Base-by-base conservation (phyloP, 2,329 filamentous ascomycete species). In the Colletotrichum chlorophyti region DNA sequence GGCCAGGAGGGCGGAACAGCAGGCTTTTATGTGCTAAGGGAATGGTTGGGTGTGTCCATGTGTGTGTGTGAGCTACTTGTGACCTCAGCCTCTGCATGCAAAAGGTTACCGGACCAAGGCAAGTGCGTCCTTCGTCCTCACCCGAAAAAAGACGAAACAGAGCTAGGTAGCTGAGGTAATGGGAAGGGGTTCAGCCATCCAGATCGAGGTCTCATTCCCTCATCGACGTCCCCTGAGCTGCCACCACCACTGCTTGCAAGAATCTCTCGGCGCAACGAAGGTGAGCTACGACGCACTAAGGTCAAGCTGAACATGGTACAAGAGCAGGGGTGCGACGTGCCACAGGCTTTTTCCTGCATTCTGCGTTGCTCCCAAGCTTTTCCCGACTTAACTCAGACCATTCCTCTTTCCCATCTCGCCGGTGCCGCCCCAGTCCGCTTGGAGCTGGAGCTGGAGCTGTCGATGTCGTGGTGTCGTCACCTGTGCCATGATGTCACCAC, bases 401-500 rank as follows among this genome's bases (percentile, higher is more conserved):
- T 51, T 45, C 46, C 47, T 19, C 46, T 49, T 49, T 49, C 46
- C 15, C 23, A 27, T 34, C 17, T 27, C 17, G 19, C 21, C 34
- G n/a, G n/a, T n/a, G n/a, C n/a, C n/a, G n/a, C n/a, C n/a, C n/a
- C n/a, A n/a, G n/a, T n/a, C n/a, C n/a, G 19, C 38, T 37, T 24
- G 31, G 29, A 34, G 10, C 24, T 15, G n/a, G 5, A 21, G 19
- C 8, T 15, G n/a, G 14, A 40, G 24, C 35, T 26, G 46, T 49
- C 34, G 34, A 35, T 31, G 51, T 45, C 38, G 57, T 58, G 54
- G 64, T 71, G 69, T 72, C 71, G 69, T 70, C 65, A 72, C 70
- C 69, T 69, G 70, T 66, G 58, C 62, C 60, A 74, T 76, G 74
- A 76, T 74, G 74, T 76, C 74, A 76, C 72, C 71, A 76, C 70